Conservation (phyloP, 2,329 filamentous ascomycete genomes). For the Amauroascus niger region DNA sequence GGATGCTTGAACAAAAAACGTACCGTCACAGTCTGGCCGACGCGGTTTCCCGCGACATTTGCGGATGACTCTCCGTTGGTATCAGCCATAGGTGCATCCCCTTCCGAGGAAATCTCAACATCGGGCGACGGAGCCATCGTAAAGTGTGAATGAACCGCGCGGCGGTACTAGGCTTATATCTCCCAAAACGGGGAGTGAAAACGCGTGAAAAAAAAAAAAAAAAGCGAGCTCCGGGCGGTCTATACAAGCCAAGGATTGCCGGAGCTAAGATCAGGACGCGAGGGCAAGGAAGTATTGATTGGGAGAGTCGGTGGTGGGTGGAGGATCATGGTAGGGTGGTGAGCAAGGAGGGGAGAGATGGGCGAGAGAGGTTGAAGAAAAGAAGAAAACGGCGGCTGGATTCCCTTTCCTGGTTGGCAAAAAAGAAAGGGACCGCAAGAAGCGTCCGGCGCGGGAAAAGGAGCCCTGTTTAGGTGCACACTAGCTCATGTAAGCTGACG, state of each 20-base stretch:
- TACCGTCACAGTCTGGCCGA: conserved; percentile 35
- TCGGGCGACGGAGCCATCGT: conserved; percentile 35
- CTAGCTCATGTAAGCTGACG: conserved; percentile 13
- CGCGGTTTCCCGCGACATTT: conserved; percentile 29
- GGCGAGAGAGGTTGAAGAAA: neutral
- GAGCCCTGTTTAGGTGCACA: neutral
- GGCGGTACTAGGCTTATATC: neutral
- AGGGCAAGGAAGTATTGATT: neutral
- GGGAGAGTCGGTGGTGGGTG: neutral
- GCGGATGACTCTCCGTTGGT: conserved; percentile 29
- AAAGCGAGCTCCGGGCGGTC: neutral
- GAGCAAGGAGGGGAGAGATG: no score
- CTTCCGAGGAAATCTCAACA: conserved; percentile 36
- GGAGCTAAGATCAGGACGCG: neutral
- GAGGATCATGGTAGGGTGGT: neutral
- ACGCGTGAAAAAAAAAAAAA: neutral
- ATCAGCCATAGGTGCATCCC: conserved; percentile 42
- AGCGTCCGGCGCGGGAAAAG: neutral
- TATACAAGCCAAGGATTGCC: neutral
- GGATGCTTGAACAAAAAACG: neutral
- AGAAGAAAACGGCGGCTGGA: neutral
- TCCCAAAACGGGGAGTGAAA: neutral
- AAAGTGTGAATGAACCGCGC: neutral
- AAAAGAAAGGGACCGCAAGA: no score
- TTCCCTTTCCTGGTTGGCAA: neutral